Evolutionary conservation across 495 filamentous ascomycete genomes (phyloP), one percentile per base, ranked within the genome.

Genomic region (Bathelium albidoporum): DNA sequence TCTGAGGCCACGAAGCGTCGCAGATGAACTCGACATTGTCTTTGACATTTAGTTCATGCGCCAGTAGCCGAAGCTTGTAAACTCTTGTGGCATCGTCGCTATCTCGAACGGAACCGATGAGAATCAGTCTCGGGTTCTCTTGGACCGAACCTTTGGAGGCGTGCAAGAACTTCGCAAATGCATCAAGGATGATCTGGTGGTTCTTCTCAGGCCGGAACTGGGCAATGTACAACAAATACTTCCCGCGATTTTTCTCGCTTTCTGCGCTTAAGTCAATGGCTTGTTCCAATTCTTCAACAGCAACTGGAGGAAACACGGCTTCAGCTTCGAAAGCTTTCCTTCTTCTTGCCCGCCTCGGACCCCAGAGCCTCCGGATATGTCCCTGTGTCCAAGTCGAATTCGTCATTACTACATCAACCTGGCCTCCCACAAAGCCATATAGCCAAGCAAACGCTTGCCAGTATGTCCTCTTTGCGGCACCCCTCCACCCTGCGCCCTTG

Each of bases 201-300:
- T 96, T 96, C 78, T 98, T 98, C 72, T 98, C 94, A 0, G 94
- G 91, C 0, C 94, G 85, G 76, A 97, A 98, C 73, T 98, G 94
- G 2, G 94, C 94, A 61, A 98, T 96, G 76, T 95, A 97, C 5
- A 98, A 78, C 43, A 97, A 71, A 28, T 84, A 77, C 28, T 83
- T 85, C 70, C 88, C 80, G 32, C 94, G 85, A 41, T 72, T 72
- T 66, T 74, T 75, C 68, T 93, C 91, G 68, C 81, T 89, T 29
- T 80, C 81, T 1, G 74, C 77, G 29, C 81, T 82, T 7, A 95
- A 83, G 1, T 86, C 80, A 63, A 97, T 84, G 26, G 81, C 84
- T 20, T 81, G 77, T 62, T 88, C 81, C 10, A 98, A 78, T 66
- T 95, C 91, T 31, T 84, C 80, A 9, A 98, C 94, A 1, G 93